These are phyloP conservation scores for Leucocoprinus leucothites DNA, from an alignment of 768 basidiomycete genomes.

Conservation along the genomic window DNA sequence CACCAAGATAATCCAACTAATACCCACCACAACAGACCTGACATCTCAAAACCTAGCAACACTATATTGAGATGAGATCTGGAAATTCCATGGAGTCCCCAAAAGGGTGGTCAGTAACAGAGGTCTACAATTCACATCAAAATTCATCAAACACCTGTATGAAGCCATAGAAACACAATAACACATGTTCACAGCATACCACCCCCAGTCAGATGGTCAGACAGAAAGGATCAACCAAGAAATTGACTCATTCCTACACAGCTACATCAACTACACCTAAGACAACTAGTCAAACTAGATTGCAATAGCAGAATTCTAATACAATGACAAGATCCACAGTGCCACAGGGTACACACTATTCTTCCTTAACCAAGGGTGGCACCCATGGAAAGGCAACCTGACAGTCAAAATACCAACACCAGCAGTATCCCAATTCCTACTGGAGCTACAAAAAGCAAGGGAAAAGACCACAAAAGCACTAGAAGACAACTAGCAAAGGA, in stretches of 20 bases:
- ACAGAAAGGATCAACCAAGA: neutral
- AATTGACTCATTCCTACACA: neutral
- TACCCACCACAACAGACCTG: neutral
- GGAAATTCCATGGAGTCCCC: neutral
- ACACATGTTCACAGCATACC: neutral
- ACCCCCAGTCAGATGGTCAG: neutral
- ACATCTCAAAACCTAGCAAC: neutral
- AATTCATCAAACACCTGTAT: neutral
- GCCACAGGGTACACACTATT: neutral
- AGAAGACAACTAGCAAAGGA: neutral
- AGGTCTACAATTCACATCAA: neutral
- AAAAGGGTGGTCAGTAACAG: neutral
- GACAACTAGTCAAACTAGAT: neutral
- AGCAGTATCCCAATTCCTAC: neutral
- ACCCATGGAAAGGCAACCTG: neutral
- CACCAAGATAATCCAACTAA: neutral
- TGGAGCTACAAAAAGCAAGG: neutral
- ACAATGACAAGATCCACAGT: neutral
- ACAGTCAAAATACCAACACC: neutral
- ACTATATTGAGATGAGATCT: neutral
- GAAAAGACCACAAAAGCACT: neutral
- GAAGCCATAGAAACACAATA: neutral
- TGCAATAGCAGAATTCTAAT: neutral
- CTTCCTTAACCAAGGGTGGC: neutral
- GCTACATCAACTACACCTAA: neutral